Evolutionary conservation across 352 stramenopile genomes (phyloP).

Genomic region (Halophytophthora polymorphica): DNA sequence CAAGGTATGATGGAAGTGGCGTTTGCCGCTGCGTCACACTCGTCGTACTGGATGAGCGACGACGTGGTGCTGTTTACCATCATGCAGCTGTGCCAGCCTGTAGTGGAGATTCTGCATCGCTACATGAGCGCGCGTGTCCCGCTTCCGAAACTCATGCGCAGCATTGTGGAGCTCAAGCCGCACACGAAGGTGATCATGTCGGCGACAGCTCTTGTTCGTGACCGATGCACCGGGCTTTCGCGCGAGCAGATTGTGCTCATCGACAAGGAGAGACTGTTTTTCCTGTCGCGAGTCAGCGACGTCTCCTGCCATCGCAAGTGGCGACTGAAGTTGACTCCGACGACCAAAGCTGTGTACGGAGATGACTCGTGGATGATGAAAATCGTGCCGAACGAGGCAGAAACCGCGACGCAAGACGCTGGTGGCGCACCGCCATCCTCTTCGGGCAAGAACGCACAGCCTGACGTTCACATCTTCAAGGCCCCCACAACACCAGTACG

Average conservation of each 20-base stretch:
- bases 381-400: slow-evolving; percentile 43
- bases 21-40: slow-evolving; percentile 79
- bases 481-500: slow-evolving; percentile 58
- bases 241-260: slow-evolving; percentile 75
- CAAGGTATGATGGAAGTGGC: slow-evolving; percentile 87
- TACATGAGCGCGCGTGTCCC: slow-evolving; percentile 78
- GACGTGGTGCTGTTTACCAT: slow-evolving; percentile 85
- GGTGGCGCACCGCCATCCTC: slow-evolving; percentile 15
- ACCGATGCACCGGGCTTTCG: slow-evolving; percentile 74
- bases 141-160: slow-evolving; percentile 70
- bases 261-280: slow-evolving; percentile 64
- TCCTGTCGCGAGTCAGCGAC: slow-evolving; percentile 59
- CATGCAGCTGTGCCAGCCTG: slow-evolving; percentile 82
- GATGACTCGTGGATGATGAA: slow-evolving; percentile 84
- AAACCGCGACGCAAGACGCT: slow-evolving; percentile 13
- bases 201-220: slow-evolving; percentile 71
- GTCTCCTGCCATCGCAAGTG: slow-evolving; percentile 71
- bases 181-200: slow-evolving; percentile 64
- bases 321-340: slow-evolving; percentile 48
- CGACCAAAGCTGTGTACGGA: slow-evolving; percentile 58
- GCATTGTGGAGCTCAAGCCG: slow-evolving; percentile 76
- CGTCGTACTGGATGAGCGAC: slow-evolving; percentile 88
- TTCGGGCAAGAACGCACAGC: slow-evolving; percentile 17
- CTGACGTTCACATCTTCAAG: slow-evolving; percentile 54
- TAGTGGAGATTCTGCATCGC: slow-evolving; percentile 75